These are phyloP conservation scores for Pulveroboletus sp. DNA, from an alignment of 768 basidiomycete genomes.

Conservation along the genomic window DNA sequence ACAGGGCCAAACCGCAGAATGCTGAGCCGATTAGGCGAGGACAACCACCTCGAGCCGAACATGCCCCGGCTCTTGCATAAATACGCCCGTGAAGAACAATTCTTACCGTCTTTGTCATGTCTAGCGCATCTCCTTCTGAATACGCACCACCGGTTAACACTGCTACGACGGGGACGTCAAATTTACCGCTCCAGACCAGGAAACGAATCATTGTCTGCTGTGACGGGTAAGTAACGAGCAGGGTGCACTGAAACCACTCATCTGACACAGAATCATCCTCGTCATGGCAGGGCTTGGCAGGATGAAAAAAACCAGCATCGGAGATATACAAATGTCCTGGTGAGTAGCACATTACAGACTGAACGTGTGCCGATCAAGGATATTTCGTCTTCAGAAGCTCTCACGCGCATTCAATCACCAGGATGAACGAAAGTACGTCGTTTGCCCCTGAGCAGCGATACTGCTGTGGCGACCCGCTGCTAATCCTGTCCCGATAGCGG, in stretches of 20 bases:
- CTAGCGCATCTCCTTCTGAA: slow-evolving; percentile 1
- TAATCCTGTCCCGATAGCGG: slow-evolving; percentile 19
- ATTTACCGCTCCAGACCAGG: slow-evolving; percentile 22
- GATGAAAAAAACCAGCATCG: slow-evolving; percentile 51
- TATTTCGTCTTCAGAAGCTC: slow-evolving; percentile 38
- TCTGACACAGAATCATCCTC: slow-evolving; percentile 1
- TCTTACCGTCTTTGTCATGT: slow-evolving; percentile 10
- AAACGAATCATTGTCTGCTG: slow-evolving; percentile 72
- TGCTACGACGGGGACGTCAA: not conserved
- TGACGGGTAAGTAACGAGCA: slow-evolving; percentile 51
- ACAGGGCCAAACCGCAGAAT: too few relatives aligned
- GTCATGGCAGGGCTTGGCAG: slow-evolving; percentile 60
- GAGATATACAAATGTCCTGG: slow-evolving; percentile 54
- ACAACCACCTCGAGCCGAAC: too few relatives aligned
- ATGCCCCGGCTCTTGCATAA: slow-evolving; percentile 27
- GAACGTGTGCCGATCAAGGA: not conserved
- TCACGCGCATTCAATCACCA: slow-evolving; percentile 48
- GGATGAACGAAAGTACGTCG: slow-evolving; percentile 38
- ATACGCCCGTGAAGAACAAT: slow-evolving; percentile 9
- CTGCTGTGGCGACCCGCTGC: not conserved
- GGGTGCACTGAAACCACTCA: not conserved
- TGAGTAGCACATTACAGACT: slow-evolving; percentile 21
- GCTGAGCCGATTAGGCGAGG: too few relatives aligned
- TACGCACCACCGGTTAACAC: not conserved
- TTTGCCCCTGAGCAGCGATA: not conserved